Conservation (phyloP, 2,329 filamentous ascomycete species). For the Arachnomyces sp. region DNA sequence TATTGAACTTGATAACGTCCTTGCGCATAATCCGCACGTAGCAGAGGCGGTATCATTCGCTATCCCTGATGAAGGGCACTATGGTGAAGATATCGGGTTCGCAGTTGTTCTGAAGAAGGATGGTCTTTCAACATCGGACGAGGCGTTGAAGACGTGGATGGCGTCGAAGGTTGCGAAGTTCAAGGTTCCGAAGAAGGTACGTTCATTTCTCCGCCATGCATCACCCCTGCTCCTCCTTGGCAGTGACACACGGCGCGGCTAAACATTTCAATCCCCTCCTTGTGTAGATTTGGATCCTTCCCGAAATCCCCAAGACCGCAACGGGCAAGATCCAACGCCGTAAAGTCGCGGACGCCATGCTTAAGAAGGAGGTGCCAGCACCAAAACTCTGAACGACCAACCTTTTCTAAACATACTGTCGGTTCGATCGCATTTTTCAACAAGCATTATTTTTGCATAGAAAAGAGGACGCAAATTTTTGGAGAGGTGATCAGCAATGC, state of each 20-base stretch:
- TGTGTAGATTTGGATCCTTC: constrained; percentile 64
- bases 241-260: neutral
- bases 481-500: too few species aligned
- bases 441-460: too few species aligned
- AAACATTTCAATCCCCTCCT: constrained; percentile 9
- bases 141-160: constrained; percentile 61
- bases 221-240: neutral
- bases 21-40: constrained; percentile 64
- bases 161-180: constrained; percentile 66
- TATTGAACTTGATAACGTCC: constrained; percentile 75
- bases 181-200: constrained; percentile 74
- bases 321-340: constrained; percentile 81
- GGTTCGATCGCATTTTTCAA: too few species aligned
- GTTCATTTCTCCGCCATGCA: constrained; percentile 13
- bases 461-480: too few species aligned
- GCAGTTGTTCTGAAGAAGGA: constrained; percentile 66
- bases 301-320: constrained; percentile 83
- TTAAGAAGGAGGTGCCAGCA: constrained; percentile 55
- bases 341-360: constrained; percentile 79
- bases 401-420: too few species aligned
- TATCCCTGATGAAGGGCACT: constrained; percentile 65
- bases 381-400: constrained; percentile 41
- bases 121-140: constrained; percentile 42
- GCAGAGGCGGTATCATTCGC: constrained; percentile 77
- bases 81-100: constrained; percentile 72